Evolutionary conservation across 1,139 yeast genomes (phyloP).

Genomic region (Suhomyces ambrosiae): DNA sequence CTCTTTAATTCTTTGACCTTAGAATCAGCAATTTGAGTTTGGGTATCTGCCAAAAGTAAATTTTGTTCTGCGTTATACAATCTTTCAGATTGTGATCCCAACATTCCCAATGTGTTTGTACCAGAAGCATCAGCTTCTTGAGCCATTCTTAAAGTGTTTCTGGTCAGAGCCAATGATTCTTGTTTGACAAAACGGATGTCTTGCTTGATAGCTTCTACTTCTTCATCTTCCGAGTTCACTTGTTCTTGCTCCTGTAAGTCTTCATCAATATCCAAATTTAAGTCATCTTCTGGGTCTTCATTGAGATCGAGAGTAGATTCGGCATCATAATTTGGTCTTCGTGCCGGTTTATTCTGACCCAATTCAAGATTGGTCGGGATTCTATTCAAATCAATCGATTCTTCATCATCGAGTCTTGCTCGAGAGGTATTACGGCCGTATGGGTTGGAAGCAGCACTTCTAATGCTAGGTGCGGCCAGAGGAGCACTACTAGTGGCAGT

Average conservation of each 20-base stretch:
- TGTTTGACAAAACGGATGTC: slow-evolving; percentile 85
- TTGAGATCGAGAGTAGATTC: slow-evolving; percentile 36
- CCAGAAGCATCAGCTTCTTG: slow-evolving; percentile 93
- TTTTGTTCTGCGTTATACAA: slow-evolving; percentile 79
- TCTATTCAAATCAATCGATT: slow-evolving; percentile 45
- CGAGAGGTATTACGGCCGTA: slow-evolving; percentile 12
- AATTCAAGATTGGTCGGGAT: slow-evolving; percentile 42
- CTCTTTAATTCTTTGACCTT: slow-evolving; percentile 80
- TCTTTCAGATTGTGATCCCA: slow-evolving; percentile 89
- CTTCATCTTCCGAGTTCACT: slow-evolving; percentile 71
- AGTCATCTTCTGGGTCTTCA: slow-evolving; percentile 45
- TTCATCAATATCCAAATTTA: slow-evolving; percentile 40
- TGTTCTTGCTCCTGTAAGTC: slow-evolving; percentile 48
- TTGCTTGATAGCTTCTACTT: slow-evolving; percentile 83
- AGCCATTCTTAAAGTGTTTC: slow-evolving; percentile 85
- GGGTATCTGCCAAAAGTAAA: slow-evolving; percentile 76
- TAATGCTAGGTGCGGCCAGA: too few species aligned
- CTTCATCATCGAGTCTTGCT: slow-evolving; percentile 28
- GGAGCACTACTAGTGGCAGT: too few species aligned
- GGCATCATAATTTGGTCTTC: slow-evolving; percentile 27
- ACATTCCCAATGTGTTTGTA: slow-evolving; percentile 83
- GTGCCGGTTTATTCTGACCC: slow-evolving; percentile 29
- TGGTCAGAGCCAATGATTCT: slow-evolving; percentile 81
- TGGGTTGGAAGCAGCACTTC: slow-evolving; percentile 9
- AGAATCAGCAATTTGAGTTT: slow-evolving; percentile 79